These are phyloP conservation scores for Penicillium manginii DNA, from an alignment of 495 filamentous ascomycete genomes.

Conservation along the genomic window DNA sequence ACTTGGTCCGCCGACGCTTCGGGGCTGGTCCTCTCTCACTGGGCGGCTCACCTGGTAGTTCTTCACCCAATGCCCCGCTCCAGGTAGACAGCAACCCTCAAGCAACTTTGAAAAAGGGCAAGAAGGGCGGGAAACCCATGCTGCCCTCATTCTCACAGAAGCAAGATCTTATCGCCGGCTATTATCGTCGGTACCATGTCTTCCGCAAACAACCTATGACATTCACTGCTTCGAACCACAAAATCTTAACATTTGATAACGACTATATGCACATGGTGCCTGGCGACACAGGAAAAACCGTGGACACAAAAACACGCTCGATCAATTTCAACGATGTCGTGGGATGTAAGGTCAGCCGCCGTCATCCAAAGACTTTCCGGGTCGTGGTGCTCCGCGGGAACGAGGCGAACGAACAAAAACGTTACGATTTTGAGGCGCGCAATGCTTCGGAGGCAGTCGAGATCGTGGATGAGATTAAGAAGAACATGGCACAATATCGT, in stretches of 20 bases:
- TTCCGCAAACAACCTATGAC: constrained; percentile 94
- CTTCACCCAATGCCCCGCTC: constrained; percentile 76
- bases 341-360: constrained; percentile 87
- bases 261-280: constrained; percentile 97
- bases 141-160: constrained; percentile 81
- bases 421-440: constrained; percentile 94
- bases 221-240: constrained; percentile 81
- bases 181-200: constrained; percentile 86
- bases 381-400: constrained; percentile 80
- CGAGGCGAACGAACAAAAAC: constrained; percentile 72
- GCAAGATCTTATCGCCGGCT: constrained; percentile 70
- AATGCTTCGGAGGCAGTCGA: constrained; percentile 79
- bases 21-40: constrained; percentile 77
- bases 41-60: constrained; percentile 78
- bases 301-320: constrained; percentile 76
- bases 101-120: constrained; percentile 61
- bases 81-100: constrained; percentile 52
- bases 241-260: constrained; percentile 86
- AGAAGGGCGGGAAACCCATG: constrained; percentile 63
- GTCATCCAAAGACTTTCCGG: constrained; percentile 91
- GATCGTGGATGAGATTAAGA: constrained; percentile 85
- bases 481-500: constrained; percentile 58
- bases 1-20: constrained; percentile 85
- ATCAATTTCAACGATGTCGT: constrained; percentile 92
- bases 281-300: constrained; percentile 58